phyloP scores from a whole-genome alignment of 352 stramenopile genomes.

The Phytopythium kandeliae region DNA sequence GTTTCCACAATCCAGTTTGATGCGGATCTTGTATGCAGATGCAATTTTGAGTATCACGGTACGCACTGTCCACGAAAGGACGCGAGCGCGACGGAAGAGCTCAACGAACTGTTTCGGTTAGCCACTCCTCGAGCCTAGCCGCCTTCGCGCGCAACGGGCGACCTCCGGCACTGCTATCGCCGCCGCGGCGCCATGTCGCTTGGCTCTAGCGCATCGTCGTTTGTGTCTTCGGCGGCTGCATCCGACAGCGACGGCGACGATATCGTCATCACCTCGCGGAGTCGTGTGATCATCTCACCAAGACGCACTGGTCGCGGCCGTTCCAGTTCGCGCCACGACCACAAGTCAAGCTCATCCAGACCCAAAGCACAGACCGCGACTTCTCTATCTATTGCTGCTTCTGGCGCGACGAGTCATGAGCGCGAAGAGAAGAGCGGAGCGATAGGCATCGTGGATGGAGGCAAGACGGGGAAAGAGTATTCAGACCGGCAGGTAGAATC shows the following conservation, averaged over 20 bases:
- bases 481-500: too few species aligned
- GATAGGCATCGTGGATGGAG: background rate
- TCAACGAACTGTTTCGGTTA: too few species aligned
- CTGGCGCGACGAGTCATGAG: background rate
- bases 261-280: constrained; percentile 56
- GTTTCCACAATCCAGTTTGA: too few species aligned
- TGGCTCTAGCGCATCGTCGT: background rate
- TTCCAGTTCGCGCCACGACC: constrained; percentile 10
- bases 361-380: constrained; percentile 2
- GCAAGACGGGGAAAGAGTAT: too few species aligned
- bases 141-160: background rate
- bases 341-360: constrained; percentile 2
- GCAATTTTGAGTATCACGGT: too few species aligned
- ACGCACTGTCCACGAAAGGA: too few species aligned
- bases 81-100: too few species aligned
- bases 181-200: background rate
- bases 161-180: background rate
- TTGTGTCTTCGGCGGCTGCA: background rate
- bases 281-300: constrained; percentile 57
- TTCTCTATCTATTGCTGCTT: background rate
- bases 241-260: constrained; percentile 27
- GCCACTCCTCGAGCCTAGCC: background rate
- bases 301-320: constrained; percentile 12
- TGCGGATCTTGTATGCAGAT: too few species aligned
- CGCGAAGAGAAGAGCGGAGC: background rate